phyloP scores from a whole-genome alignment of 1,284 basidiomycete genomes.

The Rhodotorula sp. region DNA sequence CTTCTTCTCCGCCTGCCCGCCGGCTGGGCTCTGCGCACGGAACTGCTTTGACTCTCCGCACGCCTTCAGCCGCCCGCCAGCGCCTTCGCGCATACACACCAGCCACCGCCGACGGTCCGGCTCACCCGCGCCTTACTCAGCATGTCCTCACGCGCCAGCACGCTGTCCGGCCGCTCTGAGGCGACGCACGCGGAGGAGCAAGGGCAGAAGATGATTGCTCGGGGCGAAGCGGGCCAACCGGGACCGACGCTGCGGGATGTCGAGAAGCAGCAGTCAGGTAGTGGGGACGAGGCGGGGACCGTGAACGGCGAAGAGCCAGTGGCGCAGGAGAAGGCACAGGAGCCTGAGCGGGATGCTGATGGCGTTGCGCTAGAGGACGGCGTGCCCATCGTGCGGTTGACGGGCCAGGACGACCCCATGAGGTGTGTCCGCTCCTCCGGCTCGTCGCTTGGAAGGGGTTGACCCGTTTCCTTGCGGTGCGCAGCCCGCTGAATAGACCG shows the following conservation, averaged over 20 bases:
- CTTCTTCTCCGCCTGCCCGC: too few species aligned
- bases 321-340: neutral
- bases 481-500: slow-evolving; percentile 33
- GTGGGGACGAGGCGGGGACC: neutral
- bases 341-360: slow-evolving; percentile 29
- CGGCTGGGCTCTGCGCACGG: too few species aligned
- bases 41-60: neutral
- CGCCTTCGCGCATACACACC: neutral
- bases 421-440: slow-evolving; percentile 10
- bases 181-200: neutral
- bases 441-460: too few species aligned
- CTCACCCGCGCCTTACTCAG: neutral
- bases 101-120: neutral
- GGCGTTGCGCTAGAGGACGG: slow-evolving; percentile 37
- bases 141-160: neutral
- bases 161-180: neutral
- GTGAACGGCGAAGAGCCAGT: neutral
- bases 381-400: slow-evolving; percentile 30
- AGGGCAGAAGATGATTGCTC: neutral
- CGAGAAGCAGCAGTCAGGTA: neutral
- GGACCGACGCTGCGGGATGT: neutral
- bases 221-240: neutral
- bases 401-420: slow-evolving; percentile 22
- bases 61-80: neutral
- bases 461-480: too few species aligned